Conservation (phyloP, 495 filamentous ascomycete species). For the Penicillium paxilli region DNA sequence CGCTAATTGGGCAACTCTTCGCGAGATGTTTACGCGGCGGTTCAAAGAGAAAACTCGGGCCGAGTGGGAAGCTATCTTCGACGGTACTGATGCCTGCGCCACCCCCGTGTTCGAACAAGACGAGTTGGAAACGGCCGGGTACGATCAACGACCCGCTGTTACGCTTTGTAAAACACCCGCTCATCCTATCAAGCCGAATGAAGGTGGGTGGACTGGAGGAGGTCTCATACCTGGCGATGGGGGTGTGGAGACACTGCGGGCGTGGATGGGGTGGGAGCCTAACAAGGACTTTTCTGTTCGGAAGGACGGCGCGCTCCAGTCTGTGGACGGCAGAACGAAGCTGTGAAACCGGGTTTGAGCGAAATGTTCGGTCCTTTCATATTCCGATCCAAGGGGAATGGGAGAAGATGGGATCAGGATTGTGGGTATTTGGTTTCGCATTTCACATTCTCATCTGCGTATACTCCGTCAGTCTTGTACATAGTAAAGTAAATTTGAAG, state of each 20-base stretch:
- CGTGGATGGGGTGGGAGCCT: slow-evolving; percentile 78
- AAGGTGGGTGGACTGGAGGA: slow-evolving; percentile 64
- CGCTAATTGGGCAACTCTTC: slow-evolving; percentile 64
- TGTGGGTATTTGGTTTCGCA: neutral
- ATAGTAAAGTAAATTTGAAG: neutral
- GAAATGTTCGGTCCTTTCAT: neutral
- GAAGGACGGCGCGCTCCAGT: slow-evolving; percentile 53
- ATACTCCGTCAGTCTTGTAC: neutral
- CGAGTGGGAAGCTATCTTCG: slow-evolving; percentile 86
- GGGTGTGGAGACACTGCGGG: slow-evolving; percentile 64
- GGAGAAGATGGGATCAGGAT: neutral
- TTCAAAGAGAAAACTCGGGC: slow-evolving; percentile 74
- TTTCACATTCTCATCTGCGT: neutral
- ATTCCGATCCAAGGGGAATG: neutral
- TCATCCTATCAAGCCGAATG: slow-evolving; percentile 52
- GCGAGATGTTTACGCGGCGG: slow-evolving; percentile 54
- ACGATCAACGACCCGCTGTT: slow-evolving; percentile 76
- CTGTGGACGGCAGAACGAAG: slow-evolving; percentile 42
- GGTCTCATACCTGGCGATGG: slow-evolving; percentile 65
- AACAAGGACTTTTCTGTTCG: slow-evolving; percentile 67
- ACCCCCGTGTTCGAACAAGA: slow-evolving; percentile 76
- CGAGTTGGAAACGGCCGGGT: slow-evolving; percentile 68
- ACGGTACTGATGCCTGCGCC: slow-evolving; percentile 88
- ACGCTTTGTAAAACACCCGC: slow-evolving; percentile 66
- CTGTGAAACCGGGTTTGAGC: slow-evolving; percentile 34